Evolutionary conservation across 257 asterid species (phyloP).

Genomic region (Anisodus acutangulus): DNA sequence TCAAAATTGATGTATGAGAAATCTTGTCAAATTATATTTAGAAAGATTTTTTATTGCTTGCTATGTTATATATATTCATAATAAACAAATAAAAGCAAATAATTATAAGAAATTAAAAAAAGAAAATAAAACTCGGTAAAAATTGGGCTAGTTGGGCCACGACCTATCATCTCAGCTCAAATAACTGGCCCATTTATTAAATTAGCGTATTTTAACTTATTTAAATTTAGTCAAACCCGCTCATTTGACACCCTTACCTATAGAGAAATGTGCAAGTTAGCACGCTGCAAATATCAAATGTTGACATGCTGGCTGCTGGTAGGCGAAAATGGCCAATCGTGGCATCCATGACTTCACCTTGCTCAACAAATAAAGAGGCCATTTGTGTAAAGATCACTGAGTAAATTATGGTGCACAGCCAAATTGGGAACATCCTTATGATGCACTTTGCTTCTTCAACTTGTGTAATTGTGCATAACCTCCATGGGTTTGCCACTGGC

Average conservation of each 20-base stretch:
- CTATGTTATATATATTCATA: no score
- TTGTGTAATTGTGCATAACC: slow-evolving; percentile 75
- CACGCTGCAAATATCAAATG: slow-evolving; percentile 73
- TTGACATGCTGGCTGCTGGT: slow-evolving; percentile 88
- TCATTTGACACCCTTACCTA: slow-evolving; percentile 19
- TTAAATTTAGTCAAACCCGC: neutral
- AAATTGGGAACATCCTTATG: slow-evolving; percentile 67
- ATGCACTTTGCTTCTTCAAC: slow-evolving; percentile 84
- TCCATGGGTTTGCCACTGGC: slow-evolving; percentile 49
- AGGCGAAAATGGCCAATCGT: slow-evolving; percentile 51
- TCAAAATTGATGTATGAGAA: no score
- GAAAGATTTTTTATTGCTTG: neutral
- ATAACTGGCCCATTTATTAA: no score
- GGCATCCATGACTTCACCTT: slow-evolving; percentile 66
- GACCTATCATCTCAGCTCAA: no score
- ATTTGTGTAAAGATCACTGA: slow-evolving; percentile 81
- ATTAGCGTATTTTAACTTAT: neutral
- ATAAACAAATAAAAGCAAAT: no score
- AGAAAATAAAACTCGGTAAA: neutral
- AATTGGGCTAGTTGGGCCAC: no score
- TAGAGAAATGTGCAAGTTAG: slow-evolving; percentile 65
- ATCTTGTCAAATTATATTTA: no score
- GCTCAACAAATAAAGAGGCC: slow-evolving; percentile 86
- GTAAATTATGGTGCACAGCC: slow-evolving; percentile 82
- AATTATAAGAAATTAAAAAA: no score